A percentile compares a stretch with the other conserved stretches of the same genome.
These are phyloP conservation scores for Nematodospora anomalae DNA, from an alignment of 1,139 yeast genomes.

Conservation along the genomic window DNA sequence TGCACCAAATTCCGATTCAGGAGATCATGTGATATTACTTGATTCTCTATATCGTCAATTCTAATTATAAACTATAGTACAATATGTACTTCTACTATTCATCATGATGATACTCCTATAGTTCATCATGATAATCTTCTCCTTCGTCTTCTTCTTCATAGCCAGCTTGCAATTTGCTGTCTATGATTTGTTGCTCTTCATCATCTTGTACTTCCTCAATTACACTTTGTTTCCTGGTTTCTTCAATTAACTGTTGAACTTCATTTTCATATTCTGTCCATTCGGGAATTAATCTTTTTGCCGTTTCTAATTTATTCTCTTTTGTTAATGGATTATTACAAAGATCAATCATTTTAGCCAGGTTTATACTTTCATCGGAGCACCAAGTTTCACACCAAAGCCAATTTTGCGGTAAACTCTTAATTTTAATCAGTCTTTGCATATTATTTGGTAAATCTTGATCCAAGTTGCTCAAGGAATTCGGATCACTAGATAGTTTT, in stretches of 20 bases:
- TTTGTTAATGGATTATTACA: conserved; percentile 82
- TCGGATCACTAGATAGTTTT: conserved; percentile 72
- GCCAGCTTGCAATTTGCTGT: background rate
- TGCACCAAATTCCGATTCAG: conserved; percentile 2
- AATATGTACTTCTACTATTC: no score
- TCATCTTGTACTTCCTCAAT: conserved; percentile 1
- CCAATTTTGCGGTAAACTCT: conserved; percentile 80
- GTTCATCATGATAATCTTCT: conserved; percentile 10
- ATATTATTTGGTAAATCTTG: conserved; percentile 90
- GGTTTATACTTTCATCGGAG: conserved; percentile 54
- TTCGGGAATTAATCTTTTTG: conserved; percentile 73
- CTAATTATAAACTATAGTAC: no score
- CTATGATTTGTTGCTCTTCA: conserved; percentile 3
- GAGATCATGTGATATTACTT: conserved; percentile 4
- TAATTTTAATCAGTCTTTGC: conserved; percentile 66
- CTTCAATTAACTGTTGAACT: conserved; percentile 23
- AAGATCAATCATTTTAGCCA: conserved; percentile 77
- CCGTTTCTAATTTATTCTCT: conserved; percentile 73
- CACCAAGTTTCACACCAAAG: conserved; percentile 97
- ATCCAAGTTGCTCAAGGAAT: conserved; percentile 78
- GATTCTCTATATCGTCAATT: no score
- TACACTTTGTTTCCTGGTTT: background rate
- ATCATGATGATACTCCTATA: no score
- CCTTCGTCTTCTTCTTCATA: conserved; percentile 5
- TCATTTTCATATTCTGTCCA: conserved; percentile 68